These are phyloP conservation scores for Metroxylon sagu DNA, from an alignment of 176 grass and related monocot species.

Conservation along the genomic window DNA sequence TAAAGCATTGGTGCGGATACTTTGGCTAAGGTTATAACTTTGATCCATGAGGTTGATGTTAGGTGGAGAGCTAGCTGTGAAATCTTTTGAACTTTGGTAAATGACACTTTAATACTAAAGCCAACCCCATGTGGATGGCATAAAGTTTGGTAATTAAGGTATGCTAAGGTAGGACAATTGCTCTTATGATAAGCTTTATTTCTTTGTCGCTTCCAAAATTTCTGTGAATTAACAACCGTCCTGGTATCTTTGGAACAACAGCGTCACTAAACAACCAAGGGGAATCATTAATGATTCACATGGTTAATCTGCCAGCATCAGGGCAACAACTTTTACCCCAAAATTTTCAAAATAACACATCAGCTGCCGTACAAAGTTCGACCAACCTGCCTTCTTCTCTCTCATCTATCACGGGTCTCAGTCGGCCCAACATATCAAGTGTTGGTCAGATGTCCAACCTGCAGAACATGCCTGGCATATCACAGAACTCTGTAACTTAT, in stretches of 20 bases:
- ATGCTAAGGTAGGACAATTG: too few relatives aligned
- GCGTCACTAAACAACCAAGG: constrained; percentile 38
- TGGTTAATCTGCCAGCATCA: constrained; percentile 56
- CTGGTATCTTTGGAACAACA: constrained; percentile 32
- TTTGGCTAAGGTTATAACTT: too few relatives aligned
- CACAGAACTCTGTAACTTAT: constrained; percentile 45
- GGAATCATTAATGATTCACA: constrained; percentile 44
- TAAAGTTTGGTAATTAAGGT: too few relatives aligned
- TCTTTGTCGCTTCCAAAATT: neutral
- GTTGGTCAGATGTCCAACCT: constrained; percentile 41
- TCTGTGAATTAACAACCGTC: neutral
- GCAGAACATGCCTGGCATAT: constrained; percentile 46
- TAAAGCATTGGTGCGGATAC: too few relatives aligned
- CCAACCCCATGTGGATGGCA: too few relatives aligned
- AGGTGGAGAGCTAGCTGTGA: too few relatives aligned
- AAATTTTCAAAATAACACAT: constrained; percentile 33
- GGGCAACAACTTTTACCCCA: constrained; percentile 31
- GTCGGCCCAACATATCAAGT: constrained; percentile 30
- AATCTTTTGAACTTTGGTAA: too few relatives aligned
- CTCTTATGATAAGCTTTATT: neutral
- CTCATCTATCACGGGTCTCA: constrained; percentile 24
- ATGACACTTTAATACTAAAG: too few relatives aligned
- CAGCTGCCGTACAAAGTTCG: constrained; percentile 39
- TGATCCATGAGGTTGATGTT: too few relatives aligned
- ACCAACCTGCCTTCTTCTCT: constrained; percentile 3